Conservation (phyloP, 1,284 basidiomycete species). For the Bondarzewia mesenterica region DNA sequence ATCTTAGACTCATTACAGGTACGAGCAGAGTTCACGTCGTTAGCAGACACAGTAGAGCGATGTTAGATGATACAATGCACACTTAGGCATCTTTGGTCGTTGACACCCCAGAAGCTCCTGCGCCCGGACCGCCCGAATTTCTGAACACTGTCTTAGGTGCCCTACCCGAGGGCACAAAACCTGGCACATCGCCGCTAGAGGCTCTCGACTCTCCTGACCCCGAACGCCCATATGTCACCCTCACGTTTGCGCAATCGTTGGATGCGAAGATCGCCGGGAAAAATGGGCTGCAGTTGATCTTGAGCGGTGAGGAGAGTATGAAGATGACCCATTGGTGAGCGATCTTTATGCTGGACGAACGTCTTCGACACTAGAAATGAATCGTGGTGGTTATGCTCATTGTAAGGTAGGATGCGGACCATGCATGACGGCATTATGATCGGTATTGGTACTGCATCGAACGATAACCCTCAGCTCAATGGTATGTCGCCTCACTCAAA, state of each 20-base stretch:
- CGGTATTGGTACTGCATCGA: slow-evolving; percentile 84
- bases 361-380: background rate
- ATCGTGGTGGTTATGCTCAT: background rate
- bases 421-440: slow-evolving; percentile 92
- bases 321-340: slow-evolving; percentile 88
- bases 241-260: slow-evolving; percentile 94
- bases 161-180: slow-evolving; percentile 2
- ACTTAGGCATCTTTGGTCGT: background rate
- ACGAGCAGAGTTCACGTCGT: background rate
- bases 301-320: slow-evolving; percentile 88
- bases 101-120: background rate
- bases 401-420: slow-evolving; percentile 60
- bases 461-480: slow-evolving; percentile 91
- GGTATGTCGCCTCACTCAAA: slow-evolving; percentile 42
- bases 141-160: slow-evolving; percentile 19
- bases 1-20: background rate
- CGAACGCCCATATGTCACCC: slow-evolving; percentile 57
- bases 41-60: background rate
- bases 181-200: slow-evolving; percentile 12
- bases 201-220: slow-evolving; percentile 8
- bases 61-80: background rate
- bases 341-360: no score
- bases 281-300: slow-evolving; percentile 65
- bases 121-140: slow-evolving; percentile 18
- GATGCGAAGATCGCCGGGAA: slow-evolving; percentile 89